Conservation (phyloP, 257 asterid genomes). For the Solanum ossicruentum region DNA sequence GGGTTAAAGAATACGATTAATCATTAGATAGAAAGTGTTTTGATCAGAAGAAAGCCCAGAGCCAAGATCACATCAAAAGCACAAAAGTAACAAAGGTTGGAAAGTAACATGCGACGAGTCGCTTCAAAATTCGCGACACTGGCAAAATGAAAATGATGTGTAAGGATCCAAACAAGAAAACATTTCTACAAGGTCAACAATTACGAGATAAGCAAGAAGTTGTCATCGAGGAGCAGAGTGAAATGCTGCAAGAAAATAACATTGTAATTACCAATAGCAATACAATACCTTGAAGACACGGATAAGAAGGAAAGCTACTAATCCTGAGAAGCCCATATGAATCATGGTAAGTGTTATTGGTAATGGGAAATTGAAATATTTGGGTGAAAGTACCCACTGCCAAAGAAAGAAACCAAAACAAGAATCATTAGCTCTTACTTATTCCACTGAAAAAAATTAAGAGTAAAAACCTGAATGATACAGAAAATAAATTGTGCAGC, state of each 20-base stretch:
- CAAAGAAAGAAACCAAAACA: constrained; percentile 1
- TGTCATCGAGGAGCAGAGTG: neutral
- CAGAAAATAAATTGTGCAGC: neutral
- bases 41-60: neutral
- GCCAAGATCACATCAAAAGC: neutral
- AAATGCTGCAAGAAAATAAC: neutral
- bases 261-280: neutral
- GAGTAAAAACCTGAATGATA: neutral
- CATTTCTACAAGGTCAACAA: neutral
- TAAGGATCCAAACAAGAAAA: neutral
- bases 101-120: neutral
- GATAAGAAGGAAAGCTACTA: constrained; percentile 81
- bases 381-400: constrained; percentile 99
- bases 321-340: constrained; percentile 95
- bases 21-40: neutral
- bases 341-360: constrained; percentile 97
- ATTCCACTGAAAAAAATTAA: neutral
- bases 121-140: neutral
- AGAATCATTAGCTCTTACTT: neutral
- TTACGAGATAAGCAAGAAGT: neutral
- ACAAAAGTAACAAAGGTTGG: neutral
- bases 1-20: neutral
- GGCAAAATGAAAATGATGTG: neutral
- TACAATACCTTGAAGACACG: constrained; percentile 83
- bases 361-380: constrained; percentile 91